Conservation (phyloP, 768 basidiomycete species). For the Boletus speciosus region DNA sequence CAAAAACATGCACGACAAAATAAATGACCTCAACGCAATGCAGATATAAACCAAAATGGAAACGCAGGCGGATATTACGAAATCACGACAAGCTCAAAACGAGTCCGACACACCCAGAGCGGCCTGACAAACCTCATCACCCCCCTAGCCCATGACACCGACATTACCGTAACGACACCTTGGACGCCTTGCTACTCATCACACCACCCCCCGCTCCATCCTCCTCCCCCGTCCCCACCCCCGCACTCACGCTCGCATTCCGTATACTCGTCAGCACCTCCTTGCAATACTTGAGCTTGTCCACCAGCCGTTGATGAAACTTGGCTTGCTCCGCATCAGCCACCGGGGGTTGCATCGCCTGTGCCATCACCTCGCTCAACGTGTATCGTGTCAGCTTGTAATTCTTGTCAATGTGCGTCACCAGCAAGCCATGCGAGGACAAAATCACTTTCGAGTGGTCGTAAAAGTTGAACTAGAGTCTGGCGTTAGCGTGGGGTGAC, state of each 20-base stretch:
- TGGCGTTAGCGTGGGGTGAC: neutral
- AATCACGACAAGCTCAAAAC: no score
- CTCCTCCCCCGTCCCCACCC: neutral
- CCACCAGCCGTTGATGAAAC: slow-evolving; percentile 60
- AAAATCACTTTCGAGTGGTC: slow-evolving; percentile 96
- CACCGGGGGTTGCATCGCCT: slow-evolving; percentile 39
- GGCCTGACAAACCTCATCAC: no score
- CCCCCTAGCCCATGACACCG: no score
- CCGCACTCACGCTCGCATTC: slow-evolving; percentile 44
- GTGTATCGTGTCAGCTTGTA: slow-evolving; percentile 74
- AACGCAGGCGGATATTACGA: no score
- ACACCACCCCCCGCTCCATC: slow-evolving; percentile 23
- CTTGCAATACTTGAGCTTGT: slow-evolving; percentile 76
- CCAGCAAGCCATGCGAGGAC: slow-evolving; percentile 69
- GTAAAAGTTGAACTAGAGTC: slow-evolving; percentile 91
- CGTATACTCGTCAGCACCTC: slow-evolving; percentile 75
- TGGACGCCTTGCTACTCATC: slow-evolving; percentile 18
- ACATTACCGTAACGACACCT: slow-evolving; percentile 12
- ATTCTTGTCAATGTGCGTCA: slow-evolving; percentile 91
- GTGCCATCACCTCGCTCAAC: slow-evolving; percentile 66
- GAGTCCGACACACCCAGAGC: no score
- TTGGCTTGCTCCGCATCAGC: slow-evolving; percentile 55
- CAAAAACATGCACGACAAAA: no score
- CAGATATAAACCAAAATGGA: no score
- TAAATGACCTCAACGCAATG: no score